These are phyloP conservation scores for Cyphellophora attinorum DNA, from an alignment of 2,329 filamentous ascomycete species.

Conservation along the genomic window DNA sequence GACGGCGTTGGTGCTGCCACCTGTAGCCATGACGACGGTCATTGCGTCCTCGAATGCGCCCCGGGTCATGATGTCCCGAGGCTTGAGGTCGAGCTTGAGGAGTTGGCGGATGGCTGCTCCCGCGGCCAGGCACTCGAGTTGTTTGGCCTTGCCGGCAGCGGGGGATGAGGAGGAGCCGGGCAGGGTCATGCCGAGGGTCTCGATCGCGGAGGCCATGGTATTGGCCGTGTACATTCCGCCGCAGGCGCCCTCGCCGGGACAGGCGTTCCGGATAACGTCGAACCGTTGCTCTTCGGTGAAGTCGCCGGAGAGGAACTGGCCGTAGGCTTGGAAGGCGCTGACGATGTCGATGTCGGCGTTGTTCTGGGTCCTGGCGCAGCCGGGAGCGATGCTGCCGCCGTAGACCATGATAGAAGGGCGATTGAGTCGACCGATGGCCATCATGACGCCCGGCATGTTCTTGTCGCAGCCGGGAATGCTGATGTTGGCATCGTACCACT, in stretches of 20 bases:
- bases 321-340: constrained; percentile 95
- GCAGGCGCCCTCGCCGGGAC: constrained; percentile 73
- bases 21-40: constrained; percentile 71
- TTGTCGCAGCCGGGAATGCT: constrained; percentile 97
- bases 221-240: constrained; percentile 79
- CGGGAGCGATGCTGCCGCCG: constrained; percentile 85
- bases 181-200: constrained; percentile 68
- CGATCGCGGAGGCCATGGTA: constrained; percentile 66
- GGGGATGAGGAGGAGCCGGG: constrained; percentile 73
- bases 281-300: constrained; percentile 86
- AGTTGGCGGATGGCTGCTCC: constrained; percentile 66
- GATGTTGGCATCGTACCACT: constrained; percentile 98
- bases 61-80: constrained; percentile 68
- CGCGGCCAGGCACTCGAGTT: constrained; percentile 61
- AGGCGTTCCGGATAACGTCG: constrained; percentile 89
- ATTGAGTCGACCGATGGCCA: constrained; percentile 92
- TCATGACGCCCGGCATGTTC: constrained; percentile 93
- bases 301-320: constrained; percentile 83
- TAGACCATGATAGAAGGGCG: constrained; percentile 96
- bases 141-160: constrained; percentile 63
- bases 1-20: constrained; percentile 77
- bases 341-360: constrained; percentile 81
- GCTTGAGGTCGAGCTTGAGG: constrained; percentile 66
- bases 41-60: constrained; percentile 79
- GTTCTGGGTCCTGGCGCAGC: constrained; percentile 67